Conservation (phyloP, 768 basidiomycete species). For the Suillus ampliporus region DNA sequence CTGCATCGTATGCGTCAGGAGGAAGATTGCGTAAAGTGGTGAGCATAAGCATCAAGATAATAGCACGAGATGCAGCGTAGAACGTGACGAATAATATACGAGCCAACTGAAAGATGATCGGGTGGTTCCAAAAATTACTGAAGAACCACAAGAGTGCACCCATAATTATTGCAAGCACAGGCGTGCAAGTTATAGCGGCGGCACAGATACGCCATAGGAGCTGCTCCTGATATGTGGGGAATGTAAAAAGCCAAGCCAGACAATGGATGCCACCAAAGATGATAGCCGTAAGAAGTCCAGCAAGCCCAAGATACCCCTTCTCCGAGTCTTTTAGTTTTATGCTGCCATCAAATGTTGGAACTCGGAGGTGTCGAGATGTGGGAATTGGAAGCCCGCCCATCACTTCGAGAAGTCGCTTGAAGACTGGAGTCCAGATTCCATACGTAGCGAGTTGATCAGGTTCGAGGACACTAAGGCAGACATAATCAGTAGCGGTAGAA, state of each 20-base stretch:
- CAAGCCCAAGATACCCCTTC: fast-evolving
- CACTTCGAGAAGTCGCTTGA: background rate
- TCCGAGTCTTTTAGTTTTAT: too few relatives aligned
- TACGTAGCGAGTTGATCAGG: too few relatives aligned
- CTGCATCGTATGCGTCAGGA: background rate
- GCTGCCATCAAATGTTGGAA: background rate
- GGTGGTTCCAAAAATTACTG: too few relatives aligned
- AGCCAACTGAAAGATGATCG: too few relatives aligned
- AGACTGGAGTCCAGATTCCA: too few relatives aligned
- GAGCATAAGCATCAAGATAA: background rate
- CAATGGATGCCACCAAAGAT: conserved; percentile 36
- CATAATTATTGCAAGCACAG: background rate
- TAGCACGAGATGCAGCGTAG: background rate
- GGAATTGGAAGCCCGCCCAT: background rate
- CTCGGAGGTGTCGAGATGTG: background rate
- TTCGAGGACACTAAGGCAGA: background rate
- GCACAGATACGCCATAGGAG: conserved; percentile 28
- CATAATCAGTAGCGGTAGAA: background rate
- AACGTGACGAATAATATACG: background rate
- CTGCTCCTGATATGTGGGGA: conserved; percentile 22
- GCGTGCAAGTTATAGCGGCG: conserved; percentile 14
- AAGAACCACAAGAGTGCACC: too few relatives aligned
- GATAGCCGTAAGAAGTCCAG: conserved; percentile 11
- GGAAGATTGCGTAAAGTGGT: background rate
- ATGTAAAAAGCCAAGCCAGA: conserved; percentile 29